Evolutionary conservation across 495 filamentous ascomycete genomes (phyloP).

Genomic region (Aspergillus diversus): DNA sequence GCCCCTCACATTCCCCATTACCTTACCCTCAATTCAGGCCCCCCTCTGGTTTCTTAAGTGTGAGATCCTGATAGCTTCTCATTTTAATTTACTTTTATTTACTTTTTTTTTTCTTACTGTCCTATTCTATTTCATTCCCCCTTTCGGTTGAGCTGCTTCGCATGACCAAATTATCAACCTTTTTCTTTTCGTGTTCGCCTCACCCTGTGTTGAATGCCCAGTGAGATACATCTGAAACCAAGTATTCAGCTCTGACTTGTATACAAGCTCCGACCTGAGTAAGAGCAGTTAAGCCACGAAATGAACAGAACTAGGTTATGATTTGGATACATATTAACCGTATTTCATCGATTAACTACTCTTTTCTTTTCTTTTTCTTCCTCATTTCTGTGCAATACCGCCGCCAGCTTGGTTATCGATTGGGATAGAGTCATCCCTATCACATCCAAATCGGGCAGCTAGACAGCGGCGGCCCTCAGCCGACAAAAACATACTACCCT

Average conservation of each 20-base stretch:
- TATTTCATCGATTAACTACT: slow-evolving; percentile 18
- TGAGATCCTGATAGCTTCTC: not conserved
- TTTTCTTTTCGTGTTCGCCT: slow-evolving; percentile 14
- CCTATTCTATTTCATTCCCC: slow-evolving; percentile 13
- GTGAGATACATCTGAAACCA: slow-evolving; percentile 2
- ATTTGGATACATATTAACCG: slow-evolving; percentile 16
- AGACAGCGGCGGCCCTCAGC: slow-evolving; percentile 6
- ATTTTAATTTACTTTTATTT: slow-evolving; percentile 10
- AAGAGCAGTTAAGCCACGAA: slow-evolving; percentile 8
- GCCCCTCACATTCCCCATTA: slow-evolving; percentile 23
- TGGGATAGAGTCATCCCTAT: slow-evolving; percentile 3
- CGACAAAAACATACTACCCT: slow-evolving; percentile 6
- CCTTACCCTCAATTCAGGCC: slow-evolving; percentile 13
- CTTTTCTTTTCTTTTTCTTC: slow-evolving; percentile 19
- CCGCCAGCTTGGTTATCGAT: not conserved
- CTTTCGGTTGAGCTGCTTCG: slow-evolving; percentile 9
- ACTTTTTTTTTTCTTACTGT: slow-evolving; percentile 9
- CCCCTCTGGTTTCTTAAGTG: slow-evolving; percentile 7
- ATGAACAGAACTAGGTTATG: slow-evolving; percentile 10
- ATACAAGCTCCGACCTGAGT: slow-evolving; percentile 14
- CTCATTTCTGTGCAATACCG: slow-evolving; percentile 5
- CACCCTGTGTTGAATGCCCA: slow-evolving; percentile 3
- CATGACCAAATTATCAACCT: slow-evolving; percentile 24
- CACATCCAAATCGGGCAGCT: slow-evolving; percentile 19
- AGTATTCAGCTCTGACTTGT: not conserved